A percentile compares a stretch with the other conserved stretches of the same genome.
phyloP scores from a whole-genome alignment of 495 filamentous ascomycete species.

The Xylaria cubensis region DNA sequence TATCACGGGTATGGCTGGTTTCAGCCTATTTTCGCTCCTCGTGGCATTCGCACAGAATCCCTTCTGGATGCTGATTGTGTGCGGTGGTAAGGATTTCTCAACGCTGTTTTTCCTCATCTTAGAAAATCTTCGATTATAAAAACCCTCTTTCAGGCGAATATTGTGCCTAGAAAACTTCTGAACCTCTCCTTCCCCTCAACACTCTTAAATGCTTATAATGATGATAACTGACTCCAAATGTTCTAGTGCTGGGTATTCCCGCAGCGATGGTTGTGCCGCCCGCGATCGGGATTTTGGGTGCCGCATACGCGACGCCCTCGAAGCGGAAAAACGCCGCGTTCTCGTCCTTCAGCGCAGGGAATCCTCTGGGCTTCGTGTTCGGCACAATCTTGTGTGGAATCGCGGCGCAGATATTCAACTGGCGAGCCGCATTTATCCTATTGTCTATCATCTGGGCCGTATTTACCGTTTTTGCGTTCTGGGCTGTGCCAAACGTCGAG shows the following conservation, averaged over 20 bases:
- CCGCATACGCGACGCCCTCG: conserved; percentile 65
- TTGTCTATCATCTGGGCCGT: conserved; percentile 67
- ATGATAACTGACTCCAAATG: neutral
- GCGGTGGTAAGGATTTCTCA: conserved; percentile 43
- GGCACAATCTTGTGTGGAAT: conserved; percentile 71
- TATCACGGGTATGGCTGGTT: conserved; percentile 66
- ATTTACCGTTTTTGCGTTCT: conserved; percentile 63
- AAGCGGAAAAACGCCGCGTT: conserved; percentile 74
- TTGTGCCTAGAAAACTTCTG: neutral
- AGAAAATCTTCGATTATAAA: neutral
- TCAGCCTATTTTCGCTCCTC: conserved; percentile 60
- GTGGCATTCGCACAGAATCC: conserved; percentile 68
- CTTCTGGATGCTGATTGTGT: conserved; percentile 69
- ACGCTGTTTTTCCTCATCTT: neutral
- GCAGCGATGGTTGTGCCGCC: conserved; percentile 70
- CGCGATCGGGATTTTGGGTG: conserved; percentile 69
- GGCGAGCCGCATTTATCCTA: conserved; percentile 68
- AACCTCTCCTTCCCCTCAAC: neutral
- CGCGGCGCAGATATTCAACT: conserved; percentile 65
- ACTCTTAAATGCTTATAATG: neutral
- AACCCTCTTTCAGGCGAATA: neutral
- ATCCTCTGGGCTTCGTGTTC: conserved; percentile 73
- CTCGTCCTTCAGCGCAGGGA: conserved; percentile 73
- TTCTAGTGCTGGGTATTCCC: conserved; percentile 62
- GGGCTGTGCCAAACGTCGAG: conserved; percentile 67